Conservation (phyloP, 169 alveolate species). For the Plasmodium vinckei region DNA sequence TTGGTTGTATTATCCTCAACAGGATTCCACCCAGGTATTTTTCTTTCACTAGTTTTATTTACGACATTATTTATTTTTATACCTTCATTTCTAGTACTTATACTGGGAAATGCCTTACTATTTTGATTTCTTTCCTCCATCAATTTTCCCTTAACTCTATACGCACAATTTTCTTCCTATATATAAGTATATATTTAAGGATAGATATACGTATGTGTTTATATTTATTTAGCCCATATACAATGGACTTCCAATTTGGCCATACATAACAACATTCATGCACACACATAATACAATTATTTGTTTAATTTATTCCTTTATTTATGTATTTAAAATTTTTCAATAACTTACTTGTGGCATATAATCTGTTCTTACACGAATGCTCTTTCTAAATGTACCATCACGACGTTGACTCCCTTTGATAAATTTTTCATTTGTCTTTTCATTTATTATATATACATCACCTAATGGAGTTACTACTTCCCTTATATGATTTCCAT, state of each 20-base stretch:
- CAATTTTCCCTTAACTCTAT: constrained; percentile 61
- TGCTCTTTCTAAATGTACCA: constrained; percentile 82
- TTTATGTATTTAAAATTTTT: background rate
- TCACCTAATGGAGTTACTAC: constrained; percentile 81
- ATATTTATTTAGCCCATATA: background rate
- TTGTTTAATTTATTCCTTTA: background rate
- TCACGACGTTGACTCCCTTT: constrained; percentile 82
- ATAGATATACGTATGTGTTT: background rate
- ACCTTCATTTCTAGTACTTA: background rate
- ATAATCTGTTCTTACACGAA: constrained; percentile 83
- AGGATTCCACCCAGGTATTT: constrained; percentile 75
- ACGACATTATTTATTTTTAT: background rate
- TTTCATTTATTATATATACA: constrained; percentile 76
- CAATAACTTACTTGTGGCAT: constrained; percentile 80
- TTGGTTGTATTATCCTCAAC: constrained; percentile 29
- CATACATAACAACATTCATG: background rate
- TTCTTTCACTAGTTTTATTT: constrained; percentile 28
- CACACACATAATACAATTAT: background rate
- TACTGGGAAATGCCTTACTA: constrained; percentile 6
- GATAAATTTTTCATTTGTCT: constrained; percentile 80
- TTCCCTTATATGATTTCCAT: constrained; percentile 32
- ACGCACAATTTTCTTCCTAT: constrained; percentile 68
- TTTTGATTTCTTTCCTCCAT: constrained; percentile 38
- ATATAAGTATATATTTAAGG: background rate
- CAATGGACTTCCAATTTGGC: too few species aligned